Conservation (phyloP, 257 asterid species). For the Nicotiana obtusifolia region DNA sequence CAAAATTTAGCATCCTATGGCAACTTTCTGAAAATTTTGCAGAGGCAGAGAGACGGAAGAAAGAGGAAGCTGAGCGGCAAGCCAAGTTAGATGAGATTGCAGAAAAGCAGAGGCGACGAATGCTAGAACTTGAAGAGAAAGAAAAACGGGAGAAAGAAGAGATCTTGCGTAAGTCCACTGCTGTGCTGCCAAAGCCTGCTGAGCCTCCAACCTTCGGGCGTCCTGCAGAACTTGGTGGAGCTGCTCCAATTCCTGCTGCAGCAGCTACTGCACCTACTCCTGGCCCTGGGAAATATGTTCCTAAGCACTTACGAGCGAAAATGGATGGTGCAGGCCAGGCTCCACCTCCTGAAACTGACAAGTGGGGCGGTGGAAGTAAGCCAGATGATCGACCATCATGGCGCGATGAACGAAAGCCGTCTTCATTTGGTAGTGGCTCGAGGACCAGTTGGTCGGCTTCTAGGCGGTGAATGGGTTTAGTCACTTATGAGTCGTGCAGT, state of each 20-base stretch:
- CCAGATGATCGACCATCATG: constrained; percentile 37
- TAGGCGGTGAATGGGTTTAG: constrained; percentile 25
- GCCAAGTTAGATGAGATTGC: constrained; percentile 77
- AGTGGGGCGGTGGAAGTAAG: constrained; percentile 37
- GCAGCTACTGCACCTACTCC: constrained; percentile 35
- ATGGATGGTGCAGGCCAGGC: constrained; percentile 29
- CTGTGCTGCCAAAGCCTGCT: constrained; percentile 24
- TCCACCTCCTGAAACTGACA: constrained; percentile 48
- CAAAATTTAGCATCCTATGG: not conserved
- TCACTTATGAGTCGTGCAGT: not conserved
- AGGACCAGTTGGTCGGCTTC: constrained; percentile 38
- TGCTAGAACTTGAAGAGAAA: constrained; percentile 66
- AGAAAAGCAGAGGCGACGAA: constrained; percentile 66
- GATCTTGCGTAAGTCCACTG: constrained; percentile 24
- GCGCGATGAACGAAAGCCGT: constrained; percentile 47
- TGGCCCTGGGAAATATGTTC: constrained; percentile 49
- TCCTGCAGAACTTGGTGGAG: constrained; percentile 30
- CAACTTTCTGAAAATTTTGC: constrained; percentile 15
- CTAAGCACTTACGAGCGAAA: constrained; percentile 23
- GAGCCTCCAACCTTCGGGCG: constrained; percentile 28
- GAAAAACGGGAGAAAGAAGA: constrained; percentile 44
- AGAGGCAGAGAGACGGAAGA: constrained; percentile 65
- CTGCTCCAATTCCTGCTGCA: constrained; percentile 25
- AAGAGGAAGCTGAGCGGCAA: constrained; percentile 62
- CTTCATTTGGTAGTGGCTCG: constrained; percentile 27